A percentile compares a stretch with the other conserved stretches of the same genome.
Evolutionary conservation across 345 rosid genomes (phyloP).

Genomic region (Carallia pectinifolia): DNA sequence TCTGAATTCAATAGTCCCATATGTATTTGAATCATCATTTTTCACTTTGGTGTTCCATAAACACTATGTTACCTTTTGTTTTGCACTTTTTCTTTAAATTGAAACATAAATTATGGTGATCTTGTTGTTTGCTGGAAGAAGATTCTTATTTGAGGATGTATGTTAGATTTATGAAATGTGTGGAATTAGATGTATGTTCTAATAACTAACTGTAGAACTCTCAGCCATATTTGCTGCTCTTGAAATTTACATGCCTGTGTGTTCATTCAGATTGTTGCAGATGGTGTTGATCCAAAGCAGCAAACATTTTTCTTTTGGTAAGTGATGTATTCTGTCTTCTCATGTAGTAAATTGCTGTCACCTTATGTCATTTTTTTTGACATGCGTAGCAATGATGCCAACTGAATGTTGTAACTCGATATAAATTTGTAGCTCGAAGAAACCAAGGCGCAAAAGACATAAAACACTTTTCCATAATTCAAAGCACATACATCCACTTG

Average conservation of each 20-base stretch:
- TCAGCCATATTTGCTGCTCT: not conserved
- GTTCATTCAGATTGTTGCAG: constrained; percentile 62
- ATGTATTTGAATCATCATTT: no score
- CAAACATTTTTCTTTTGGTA: constrained; percentile 86
- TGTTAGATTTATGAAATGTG: no score
- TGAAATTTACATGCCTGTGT: constrained; percentile 19
- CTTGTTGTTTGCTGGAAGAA: no score
- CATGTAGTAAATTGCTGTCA: constrained; percentile 10
- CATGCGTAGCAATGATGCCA: constrained; percentile 5
- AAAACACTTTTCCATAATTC: constrained; percentile 51
- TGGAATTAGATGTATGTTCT: no score
- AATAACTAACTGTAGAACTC: no score
- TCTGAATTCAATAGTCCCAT: no score
- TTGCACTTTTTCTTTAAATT: no score
- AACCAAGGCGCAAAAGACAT: constrained; percentile 54
- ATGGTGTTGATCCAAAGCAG: constrained; percentile 83
- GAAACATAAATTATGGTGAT: no score
- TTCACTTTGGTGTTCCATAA: no score
- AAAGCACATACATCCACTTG: constrained; percentile 59
- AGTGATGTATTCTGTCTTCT: constrained; percentile 19
- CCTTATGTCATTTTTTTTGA: constrained; percentile 6
- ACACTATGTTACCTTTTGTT: no score
- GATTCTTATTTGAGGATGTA: no score
- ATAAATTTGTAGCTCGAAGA: constrained; percentile 59
- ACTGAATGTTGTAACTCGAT: constrained; percentile 5